phyloP scores from a whole-genome alignment of 306 rosid genomes.

The Glycyrrhiza uralensis region DNA sequence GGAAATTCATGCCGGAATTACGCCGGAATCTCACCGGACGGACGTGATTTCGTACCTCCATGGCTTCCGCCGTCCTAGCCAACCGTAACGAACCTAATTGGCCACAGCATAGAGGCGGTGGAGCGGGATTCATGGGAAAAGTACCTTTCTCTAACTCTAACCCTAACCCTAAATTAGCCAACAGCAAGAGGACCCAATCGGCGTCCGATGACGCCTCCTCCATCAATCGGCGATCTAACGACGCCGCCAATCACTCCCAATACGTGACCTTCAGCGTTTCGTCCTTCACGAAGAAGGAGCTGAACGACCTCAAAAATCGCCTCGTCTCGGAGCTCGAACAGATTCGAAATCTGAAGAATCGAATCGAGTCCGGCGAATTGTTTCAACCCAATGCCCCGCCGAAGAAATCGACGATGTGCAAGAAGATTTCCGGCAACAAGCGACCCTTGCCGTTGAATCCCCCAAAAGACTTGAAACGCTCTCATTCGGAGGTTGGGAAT shows the following conservation, averaged over 20 bases:
- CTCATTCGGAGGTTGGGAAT: constrained; percentile 48
- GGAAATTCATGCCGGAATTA: constrained; percentile 42
- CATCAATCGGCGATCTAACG: constrained; percentile 51
- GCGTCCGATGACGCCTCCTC: constrained; percentile 80
- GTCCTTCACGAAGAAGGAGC: constrained; percentile 56
- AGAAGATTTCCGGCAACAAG: constrained; percentile 61
- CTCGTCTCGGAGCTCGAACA: constrained; percentile 63
- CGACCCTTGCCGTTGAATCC: constrained; percentile 51
- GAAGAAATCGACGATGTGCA: constrained; percentile 49
- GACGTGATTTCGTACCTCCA: constrained; percentile 25
- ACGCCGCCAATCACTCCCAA: constrained; percentile 33
- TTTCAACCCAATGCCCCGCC: constrained; percentile 26
- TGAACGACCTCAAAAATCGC: constrained; percentile 54
- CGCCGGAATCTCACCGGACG: constrained; percentile 27
- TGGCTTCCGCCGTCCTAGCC: constrained; percentile 82
- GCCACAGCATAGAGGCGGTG: constrained; percentile 63
- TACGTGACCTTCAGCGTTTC: constrained; percentile 60
- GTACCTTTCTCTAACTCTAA: constrained; percentile 56
- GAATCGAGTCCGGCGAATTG: constrained; percentile 57
- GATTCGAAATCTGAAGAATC: constrained; percentile 55
- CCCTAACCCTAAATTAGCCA: constrained; percentile 53
- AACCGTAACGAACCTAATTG: constrained; percentile 68
- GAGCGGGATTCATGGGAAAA: constrained; percentile 81
- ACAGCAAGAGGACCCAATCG: constrained; percentile 58
- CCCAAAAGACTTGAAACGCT: constrained; percentile 44